Percentiles rank a stretch among this genome's conserved stretches.
Conservation (phyloP, 768 basidiomycete genomes). For the Rubroboletus satanas region DNA sequence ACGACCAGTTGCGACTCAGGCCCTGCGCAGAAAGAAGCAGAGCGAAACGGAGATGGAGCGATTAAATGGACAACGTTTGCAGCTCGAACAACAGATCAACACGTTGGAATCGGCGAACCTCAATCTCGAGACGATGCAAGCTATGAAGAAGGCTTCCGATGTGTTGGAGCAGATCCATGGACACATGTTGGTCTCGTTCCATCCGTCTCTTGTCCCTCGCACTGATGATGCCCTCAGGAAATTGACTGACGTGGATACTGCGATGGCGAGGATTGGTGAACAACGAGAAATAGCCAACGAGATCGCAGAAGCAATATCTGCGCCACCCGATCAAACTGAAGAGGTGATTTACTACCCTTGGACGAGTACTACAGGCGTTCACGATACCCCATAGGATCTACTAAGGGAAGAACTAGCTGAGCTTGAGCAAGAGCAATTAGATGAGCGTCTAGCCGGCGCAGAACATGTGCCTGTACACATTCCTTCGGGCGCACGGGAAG, state of each 20-base stretch:
- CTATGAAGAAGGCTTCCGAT: constrained; percentile 93
- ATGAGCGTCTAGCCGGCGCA: constrained; percentile 78
- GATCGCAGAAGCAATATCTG: constrained; percentile 84
- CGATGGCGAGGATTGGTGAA: constrained; percentile 83
- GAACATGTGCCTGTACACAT: constrained; percentile 87
- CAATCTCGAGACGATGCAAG: constrained; percentile 95
- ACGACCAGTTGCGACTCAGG: constrained; percentile 76
- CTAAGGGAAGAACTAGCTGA: constrained; percentile 78
- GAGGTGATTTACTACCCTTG: constrained; percentile 50
- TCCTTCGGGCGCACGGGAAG: constrained; percentile 56
- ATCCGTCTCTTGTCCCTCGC: not conserved
- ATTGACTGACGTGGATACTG: constrained; percentile 84
- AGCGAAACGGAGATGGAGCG: constrained; percentile 84
- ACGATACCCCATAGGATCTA: constrained; percentile 57
- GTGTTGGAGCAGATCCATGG: constrained; percentile 89
- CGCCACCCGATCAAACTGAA: constrained; percentile 63
- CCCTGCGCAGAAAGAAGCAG: constrained; percentile 90
- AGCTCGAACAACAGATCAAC: constrained; percentile 95
- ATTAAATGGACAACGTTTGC: constrained; percentile 79
- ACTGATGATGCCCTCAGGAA: constrained; percentile 45
- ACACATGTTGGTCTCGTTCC: constrained; percentile 62
- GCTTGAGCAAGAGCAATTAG: constrained; percentile 84
- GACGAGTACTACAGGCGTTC: not conserved
- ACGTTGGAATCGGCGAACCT: constrained; percentile 96
- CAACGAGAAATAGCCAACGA: constrained; percentile 92